phyloP scores from a whole-genome alignment of 2,329 filamentous ascomycete species.

The Microcyclosporella mali region DNA sequence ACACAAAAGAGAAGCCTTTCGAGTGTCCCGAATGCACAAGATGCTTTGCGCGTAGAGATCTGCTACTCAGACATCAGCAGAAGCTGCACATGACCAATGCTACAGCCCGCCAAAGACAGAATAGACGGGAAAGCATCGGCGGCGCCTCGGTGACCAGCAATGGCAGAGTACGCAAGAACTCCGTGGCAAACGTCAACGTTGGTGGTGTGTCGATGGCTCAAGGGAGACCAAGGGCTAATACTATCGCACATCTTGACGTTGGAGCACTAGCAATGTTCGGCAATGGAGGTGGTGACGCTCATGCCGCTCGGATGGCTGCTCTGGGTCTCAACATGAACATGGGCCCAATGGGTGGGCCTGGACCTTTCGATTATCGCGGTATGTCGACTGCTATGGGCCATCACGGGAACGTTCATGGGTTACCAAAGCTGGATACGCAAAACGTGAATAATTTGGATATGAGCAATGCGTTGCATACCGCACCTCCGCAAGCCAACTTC shows the following conservation, averaged over 20 bases:
- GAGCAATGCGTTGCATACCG: constrained; percentile 66
- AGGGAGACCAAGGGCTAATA: constrained; percentile 88
- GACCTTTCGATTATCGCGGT: constrained; percentile 61
- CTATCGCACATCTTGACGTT: constrained; percentile 86
- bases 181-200: constrained; percentile 59
- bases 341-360: constrained; percentile 51
- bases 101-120: constrained; percentile 75
- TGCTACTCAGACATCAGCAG: constrained; percentile 92
- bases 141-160: constrained; percentile 61
- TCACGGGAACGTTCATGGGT: constrained; percentile 59
- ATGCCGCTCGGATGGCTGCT: constrained; percentile 25
- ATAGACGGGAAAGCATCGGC: constrained; percentile 76
- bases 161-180: constrained; percentile 84
- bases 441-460: constrained; percentile 56
- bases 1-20: constrained; percentile 98
- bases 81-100: constrained; percentile 94
- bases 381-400: constrained; percentile 66
- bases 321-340: constrained; percentile 44
- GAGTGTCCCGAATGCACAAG: constrained; percentile 90
- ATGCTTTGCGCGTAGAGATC: constrained; percentile 89
- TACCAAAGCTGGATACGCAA: constrained; percentile 77
- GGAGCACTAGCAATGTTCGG: constrained; percentile 55
- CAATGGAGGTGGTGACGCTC: constrained; percentile 13
- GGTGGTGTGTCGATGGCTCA: constrained; percentile 45
- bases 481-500: constrained; percentile 63